Percentiles rank a stretch among this genome's conserved stretches.
Conservation (phyloP, 1,284 basidiomycete species). For the Fistulinella cinereoalba region DNA sequence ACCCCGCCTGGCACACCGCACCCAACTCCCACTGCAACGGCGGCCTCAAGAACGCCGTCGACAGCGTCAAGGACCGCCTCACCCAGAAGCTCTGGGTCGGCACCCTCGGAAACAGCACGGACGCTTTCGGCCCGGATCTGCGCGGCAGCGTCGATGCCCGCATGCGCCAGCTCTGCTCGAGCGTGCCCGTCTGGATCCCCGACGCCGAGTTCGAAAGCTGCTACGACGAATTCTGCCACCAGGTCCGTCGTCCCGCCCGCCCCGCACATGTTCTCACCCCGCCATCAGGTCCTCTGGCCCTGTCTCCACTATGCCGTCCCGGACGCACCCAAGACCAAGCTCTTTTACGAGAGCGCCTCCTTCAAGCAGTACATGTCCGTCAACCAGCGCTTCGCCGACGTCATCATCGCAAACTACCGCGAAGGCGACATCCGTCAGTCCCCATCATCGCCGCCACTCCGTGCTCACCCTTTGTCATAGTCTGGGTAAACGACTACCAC, state of each 20-base stretch:
- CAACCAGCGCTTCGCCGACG: slow-evolving; percentile 81
- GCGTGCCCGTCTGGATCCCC: slow-evolving; percentile 78
- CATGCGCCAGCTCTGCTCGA: slow-evolving; percentile 55
- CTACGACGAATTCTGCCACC: slow-evolving; percentile 89
- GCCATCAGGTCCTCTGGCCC: slow-evolving; percentile 75
- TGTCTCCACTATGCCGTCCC: slow-evolving; percentile 85
- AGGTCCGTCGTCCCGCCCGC: slow-evolving; percentile 38
- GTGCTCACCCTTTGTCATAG: slow-evolving; percentile 23
- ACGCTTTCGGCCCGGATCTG: slow-evolving; percentile 55
- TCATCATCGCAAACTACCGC: slow-evolving; percentile 68
- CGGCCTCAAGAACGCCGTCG: slow-evolving; percentile 75
- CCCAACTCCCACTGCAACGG: slow-evolving; percentile 75
- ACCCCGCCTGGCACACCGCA: slow-evolving; percentile 54
- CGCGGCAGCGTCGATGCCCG: slow-evolving; percentile 58
- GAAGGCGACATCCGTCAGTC: slow-evolving; percentile 73
- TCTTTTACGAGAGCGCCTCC: slow-evolving; percentile 73
- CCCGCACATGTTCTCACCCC: not conserved
- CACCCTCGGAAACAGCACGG: slow-evolving; percentile 69
- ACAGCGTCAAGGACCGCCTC: slow-evolving; percentile 56
- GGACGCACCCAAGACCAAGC: slow-evolving; percentile 80
- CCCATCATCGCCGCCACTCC: not conserved
- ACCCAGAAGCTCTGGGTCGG: slow-evolving; percentile 73
- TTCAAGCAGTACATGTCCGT: slow-evolving; percentile 80
- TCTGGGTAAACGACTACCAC: slow-evolving; percentile 86
- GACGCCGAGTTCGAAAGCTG: slow-evolving; percentile 72